Evolutionary conservation across 805 yeast species (phyloP).

Genomic region (Candida ulmi): DNA sequence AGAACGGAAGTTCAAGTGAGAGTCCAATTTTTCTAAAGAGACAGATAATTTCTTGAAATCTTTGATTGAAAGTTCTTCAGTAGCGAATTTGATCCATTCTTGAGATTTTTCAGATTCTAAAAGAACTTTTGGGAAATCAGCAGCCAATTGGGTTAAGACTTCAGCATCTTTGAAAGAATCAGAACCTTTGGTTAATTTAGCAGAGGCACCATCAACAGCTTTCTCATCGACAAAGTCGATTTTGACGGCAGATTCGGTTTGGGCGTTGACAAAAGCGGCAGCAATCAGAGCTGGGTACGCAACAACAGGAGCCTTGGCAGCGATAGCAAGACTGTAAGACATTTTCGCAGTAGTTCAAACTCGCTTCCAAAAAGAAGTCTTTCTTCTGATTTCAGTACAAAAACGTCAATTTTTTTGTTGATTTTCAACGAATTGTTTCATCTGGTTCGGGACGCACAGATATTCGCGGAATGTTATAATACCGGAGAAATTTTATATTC

Average conservation of each 20-base stretch:
- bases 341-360: not conserved
- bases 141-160: slow-evolving; percentile 45
- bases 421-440: too few relatives aligned
- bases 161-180: slow-evolving; percentile 35
- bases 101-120: slow-evolving; percentile 32
- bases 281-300: slow-evolving; percentile 79
- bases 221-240: slow-evolving; percentile 72
- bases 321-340: slow-evolving; percentile 47
- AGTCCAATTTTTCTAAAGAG: slow-evolving; percentile 74
- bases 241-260: slow-evolving; percentile 44
- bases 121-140: slow-evolving; percentile 43
- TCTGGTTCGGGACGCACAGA: too few relatives aligned
- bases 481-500: too few relatives aligned
- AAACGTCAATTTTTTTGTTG: too few relatives aligned
- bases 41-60: slow-evolving; percentile 82
- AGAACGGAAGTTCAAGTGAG: slow-evolving; percentile 80
- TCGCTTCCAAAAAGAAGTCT: too few relatives aligned
- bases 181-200: slow-evolving; percentile 40
- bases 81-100: slow-evolving; percentile 64
- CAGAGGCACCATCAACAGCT: slow-evolving; percentile 44
- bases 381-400: too few relatives aligned
- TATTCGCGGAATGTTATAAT: too few relatives aligned
- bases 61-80: slow-evolving; percentile 65
- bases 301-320: slow-evolving; percentile 80
- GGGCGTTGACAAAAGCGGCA: slow-evolving; percentile 62